Evolutionary conservation across 805 yeast species (phyloP).

Genomic region (Pichia gijzeniarum): DNA sequence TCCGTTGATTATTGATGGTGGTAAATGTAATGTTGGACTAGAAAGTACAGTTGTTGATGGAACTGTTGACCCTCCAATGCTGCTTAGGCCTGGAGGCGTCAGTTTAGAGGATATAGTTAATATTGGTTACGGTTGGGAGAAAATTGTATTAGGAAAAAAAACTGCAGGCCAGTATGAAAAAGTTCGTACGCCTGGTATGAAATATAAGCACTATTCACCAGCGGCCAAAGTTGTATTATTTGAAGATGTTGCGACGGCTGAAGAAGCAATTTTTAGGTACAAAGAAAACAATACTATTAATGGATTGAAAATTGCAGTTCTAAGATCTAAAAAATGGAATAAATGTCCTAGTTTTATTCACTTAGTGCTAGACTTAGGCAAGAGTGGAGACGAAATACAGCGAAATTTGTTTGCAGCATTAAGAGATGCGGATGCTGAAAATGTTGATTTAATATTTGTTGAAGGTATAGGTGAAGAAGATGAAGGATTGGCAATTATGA

Average conservation of each 20-base stretch:
- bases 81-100: slow-evolving; percentile 92
- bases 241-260: slow-evolving; percentile 42
- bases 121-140: slow-evolving; percentile 56
- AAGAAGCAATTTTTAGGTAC: slow-evolving; percentile 27
- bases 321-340: slow-evolving; percentile 37
- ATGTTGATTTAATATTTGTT: slow-evolving; percentile 68
- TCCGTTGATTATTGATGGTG: slow-evolving; percentile 87
- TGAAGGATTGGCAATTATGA: slow-evolving; percentile 94
- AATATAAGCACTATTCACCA: slow-evolving; percentile 93
- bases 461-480: slow-evolving; percentile 72
- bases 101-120: slow-evolving; percentile 65
- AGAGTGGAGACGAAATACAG: slow-evolving; percentile 55
- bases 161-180: slow-evolving; percentile 60
- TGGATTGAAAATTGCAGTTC: slow-evolving; percentile 43
- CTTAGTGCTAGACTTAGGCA: slow-evolving; percentile 32
- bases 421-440: slow-evolving; percentile 60
- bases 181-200: slow-evolving; percentile 96
- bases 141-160: slow-evolving; percentile 56
- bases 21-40: slow-evolving; percentile 79
- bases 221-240: slow-evolving; percentile 73
- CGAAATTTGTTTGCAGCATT: slow-evolving; percentile 65
- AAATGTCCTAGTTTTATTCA: slow-evolving; percentile 3
- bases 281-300: slow-evolving; percentile 5
- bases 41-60: slow-evolving; percentile 96
- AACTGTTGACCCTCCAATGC: slow-evolving; percentile 71